Evolutionary conservation across 768 basidiomycete genomes (phyloP).

Genomic region (Fibroporia radiculosa): DNA sequence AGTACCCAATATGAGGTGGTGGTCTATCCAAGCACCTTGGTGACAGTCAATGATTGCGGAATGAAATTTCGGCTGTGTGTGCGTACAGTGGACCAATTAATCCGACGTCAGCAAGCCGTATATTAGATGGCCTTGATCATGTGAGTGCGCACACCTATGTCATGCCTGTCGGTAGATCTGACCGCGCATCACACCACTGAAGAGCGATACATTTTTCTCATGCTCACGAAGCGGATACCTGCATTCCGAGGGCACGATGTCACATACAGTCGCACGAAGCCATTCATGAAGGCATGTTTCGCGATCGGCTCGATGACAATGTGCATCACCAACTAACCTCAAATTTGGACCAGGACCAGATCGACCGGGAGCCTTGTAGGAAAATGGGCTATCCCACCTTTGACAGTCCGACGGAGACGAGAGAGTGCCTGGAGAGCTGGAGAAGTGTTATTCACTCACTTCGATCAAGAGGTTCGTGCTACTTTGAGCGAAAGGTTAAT

Average conservation of each 20-base stretch:
- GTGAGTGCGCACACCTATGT: neutral
- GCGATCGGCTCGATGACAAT: too few relatives aligned
- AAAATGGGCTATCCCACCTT: too few relatives aligned
- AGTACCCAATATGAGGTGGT: slow-evolving; percentile 10
- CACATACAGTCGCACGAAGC: slow-evolving; percentile 43
- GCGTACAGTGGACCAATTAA: slow-evolving; percentile 29
- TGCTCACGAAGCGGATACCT: slow-evolving; percentile 41
- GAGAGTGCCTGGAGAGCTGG: slow-evolving; percentile 40
- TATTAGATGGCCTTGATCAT: neutral
- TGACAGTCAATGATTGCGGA: slow-evolving; percentile 33
- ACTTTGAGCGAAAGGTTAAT: neutral
- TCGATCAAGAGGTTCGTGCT: slow-evolving; percentile 41
- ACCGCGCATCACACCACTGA: slow-evolving; percentile 51
- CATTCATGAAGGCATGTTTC: slow-evolving; percentile 44
- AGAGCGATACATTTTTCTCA: slow-evolving; percentile 44
- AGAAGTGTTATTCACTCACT: slow-evolving; percentile 42
- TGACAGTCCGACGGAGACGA: slow-evolving; percentile 45
- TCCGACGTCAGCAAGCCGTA: slow-evolving; percentile 27
- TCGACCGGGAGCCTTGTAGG: too few relatives aligned
- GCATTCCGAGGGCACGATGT: slow-evolving; percentile 36
- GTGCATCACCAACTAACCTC: too few relatives aligned
- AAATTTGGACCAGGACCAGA: too few relatives aligned
- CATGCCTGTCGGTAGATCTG: slow-evolving; percentile 32
- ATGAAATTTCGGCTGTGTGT: slow-evolving; percentile 37
- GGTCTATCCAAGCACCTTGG: neutral